Evolutionary conservation across 805 yeast genomes (phyloP), one percentile per base, ranked within the genome.

Genomic region (Pichia insulana): DNA sequence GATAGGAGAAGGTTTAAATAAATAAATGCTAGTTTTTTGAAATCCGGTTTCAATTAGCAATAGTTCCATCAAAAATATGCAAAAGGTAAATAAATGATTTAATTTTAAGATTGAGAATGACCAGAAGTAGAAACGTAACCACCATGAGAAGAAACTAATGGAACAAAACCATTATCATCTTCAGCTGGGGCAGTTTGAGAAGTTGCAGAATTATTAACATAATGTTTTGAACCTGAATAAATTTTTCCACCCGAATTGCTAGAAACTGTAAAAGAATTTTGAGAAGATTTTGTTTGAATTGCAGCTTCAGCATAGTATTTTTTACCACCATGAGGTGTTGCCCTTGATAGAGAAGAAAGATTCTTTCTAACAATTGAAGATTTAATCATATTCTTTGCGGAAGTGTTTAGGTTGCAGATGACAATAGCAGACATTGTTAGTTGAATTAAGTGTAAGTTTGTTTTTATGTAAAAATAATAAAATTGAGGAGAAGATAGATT

Each of bases 241-340:
- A 32, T 16, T 16, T 6, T 36, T 33, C 63, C 63, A 12, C 60
- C 61, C 2, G 64, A 62, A 40, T 56, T 59, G 48, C 53, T 59
- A 46, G 50, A 56, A 22, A 60, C 63, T 22, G 41, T 31, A 4
- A 49, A 25, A 13, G 46, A 32, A 5, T 34, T 31, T 12, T 52
- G 41, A 22, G 25, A 22, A 8, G 25, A 22, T 6, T 5, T 41
- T 51, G 48, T 32, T 49, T 48, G 37, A 50, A 40, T 25, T 54
- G 41, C 43, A 28, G 48, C 49, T 15, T 41, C 40, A 7, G 53
- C 43, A 28, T 54, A 53, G 17, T 53, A 50, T 19, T 51, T 49
- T 43, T 53, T 51, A 41, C 55, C 61, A 25, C 38, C 41, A 40
- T 51, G 51, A 1, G 62, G 53, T 13, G 42, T 42, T 30, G 40